Percentiles rank a stretch among this genome's conserved stretches.
These are phyloP conservation scores for Saprolegnia diclina DNA, from an alignment of 352 stramenopile species.

Conservation along the genomic window DNA sequence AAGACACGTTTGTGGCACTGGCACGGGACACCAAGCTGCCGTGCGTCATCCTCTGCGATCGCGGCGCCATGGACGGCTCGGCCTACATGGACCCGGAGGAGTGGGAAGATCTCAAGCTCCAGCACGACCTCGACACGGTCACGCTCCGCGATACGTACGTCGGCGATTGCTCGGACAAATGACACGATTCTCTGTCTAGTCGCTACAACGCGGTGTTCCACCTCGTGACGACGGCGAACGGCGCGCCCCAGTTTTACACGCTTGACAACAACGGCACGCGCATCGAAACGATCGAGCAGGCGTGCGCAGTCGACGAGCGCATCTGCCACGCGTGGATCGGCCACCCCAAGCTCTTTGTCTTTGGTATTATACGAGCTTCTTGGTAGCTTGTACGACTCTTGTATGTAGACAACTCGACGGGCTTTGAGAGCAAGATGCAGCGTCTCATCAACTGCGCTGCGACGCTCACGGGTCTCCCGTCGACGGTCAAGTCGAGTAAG, in stretches of 20 bases:
- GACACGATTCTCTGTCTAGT: conserved; percentile 27
- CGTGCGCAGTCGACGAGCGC: conserved; percentile 80
- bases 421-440: conserved; percentile 85
- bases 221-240: conserved; percentile 87
- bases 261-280: conserved; percentile 95
- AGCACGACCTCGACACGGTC: conserved; percentile 79
- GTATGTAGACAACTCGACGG: conserved; percentile 66
- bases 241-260: conserved; percentile 94
- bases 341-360: conserved; percentile 79
- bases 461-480: conserved; percentile 62
- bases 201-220: conserved; percentile 87
- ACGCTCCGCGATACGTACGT: conserved; percentile 70
- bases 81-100: conserved; percentile 90
- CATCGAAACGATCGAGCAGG: conserved; percentile 90
- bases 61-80: conserved; percentile 93
- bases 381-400: conserved; percentile 7
- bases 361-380: conserved; percentile 41
- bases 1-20: conserved; percentile 80
- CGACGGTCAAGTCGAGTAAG: conserved; percentile 47
- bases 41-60: conserved; percentile 93
- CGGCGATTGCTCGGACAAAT: neutral
- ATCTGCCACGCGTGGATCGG: conserved; percentile 76
- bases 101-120: conserved; percentile 82
- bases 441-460: conserved; percentile 75
- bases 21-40: conserved; percentile 72